A percentile compares a stretch with the other conserved stretches of the same genome.
Evolutionary conservation across 2,329 filamentous ascomycete species (phyloP).

Genomic region (Coleophoma crateriformis): DNA sequence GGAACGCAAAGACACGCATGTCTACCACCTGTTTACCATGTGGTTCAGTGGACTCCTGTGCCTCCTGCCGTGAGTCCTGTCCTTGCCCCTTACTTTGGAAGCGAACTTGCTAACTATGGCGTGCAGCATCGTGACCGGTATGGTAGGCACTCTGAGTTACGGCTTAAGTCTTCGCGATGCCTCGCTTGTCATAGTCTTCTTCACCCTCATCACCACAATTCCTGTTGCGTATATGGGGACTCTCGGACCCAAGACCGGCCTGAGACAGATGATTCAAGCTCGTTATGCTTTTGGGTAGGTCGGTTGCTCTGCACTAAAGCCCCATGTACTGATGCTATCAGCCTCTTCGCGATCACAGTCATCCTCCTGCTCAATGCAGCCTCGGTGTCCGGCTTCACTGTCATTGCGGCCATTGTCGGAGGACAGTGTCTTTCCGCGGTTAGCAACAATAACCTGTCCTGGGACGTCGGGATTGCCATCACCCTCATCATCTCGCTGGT

Average conservation of each 20-base stretch:
- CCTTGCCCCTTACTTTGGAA: slow-evolving; percentile 26
- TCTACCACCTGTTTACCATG: slow-evolving; percentile 52
- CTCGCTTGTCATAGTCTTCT: slow-evolving; percentile 57
- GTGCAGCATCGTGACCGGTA: slow-evolving; percentile 53
- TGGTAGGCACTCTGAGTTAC: slow-evolving; percentile 50
- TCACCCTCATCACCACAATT: slow-evolving; percentile 47
- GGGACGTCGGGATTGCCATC: slow-evolving; percentile 55
- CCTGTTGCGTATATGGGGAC: slow-evolving; percentile 52
- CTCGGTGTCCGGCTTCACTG: slow-evolving; percentile 56
- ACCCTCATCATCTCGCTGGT: slow-evolving; percentile 50
- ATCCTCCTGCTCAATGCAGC: slow-evolving; percentile 57
- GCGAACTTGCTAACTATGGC: neutral
- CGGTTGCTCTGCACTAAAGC: neutral
- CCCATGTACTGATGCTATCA: slow-evolving; percentile 8
- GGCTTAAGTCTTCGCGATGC: slow-evolving; percentile 45
- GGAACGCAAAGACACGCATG: slow-evolving; percentile 45
- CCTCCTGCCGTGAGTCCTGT: slow-evolving; percentile 46
- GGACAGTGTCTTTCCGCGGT: slow-evolving; percentile 53
- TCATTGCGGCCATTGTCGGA: slow-evolving; percentile 56
- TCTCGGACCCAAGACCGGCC: slow-evolving; percentile 54
- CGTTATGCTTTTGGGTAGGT: slow-evolving; percentile 54
- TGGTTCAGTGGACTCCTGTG: slow-evolving; percentile 55
- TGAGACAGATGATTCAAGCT: slow-evolving; percentile 62
- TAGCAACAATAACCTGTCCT: slow-evolving; percentile 39
- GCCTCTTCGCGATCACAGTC: slow-evolving; percentile 51